Base-by-base conservation (phyloP, 768 basidiomycete species). In the Russula griseocarnosa region DNA sequence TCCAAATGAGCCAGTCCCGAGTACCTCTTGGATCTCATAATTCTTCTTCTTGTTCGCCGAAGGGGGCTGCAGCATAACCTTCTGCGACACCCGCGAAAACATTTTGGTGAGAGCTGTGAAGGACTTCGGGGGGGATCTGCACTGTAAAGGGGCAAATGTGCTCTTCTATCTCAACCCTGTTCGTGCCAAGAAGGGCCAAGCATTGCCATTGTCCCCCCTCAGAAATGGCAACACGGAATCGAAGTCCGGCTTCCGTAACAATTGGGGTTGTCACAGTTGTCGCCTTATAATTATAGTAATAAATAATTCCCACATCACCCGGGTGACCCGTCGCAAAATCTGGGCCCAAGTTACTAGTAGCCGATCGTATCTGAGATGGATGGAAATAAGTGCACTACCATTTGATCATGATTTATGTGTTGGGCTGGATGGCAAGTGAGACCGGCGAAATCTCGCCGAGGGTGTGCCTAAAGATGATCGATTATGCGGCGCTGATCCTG, bases 1-100 rank as follows among this genome's bases (percentile, higher is more conserved):
- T 28, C 94, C 94, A 75, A 96, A 97, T 0, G 92, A 86, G 3
- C 94, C 94, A 16, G 81, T 81, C 5, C 94, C 94, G 5, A 95
- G 78, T 5, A 85, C 79, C 32, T 87, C 81, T 63, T 88, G 84
- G 1, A 89, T 76, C 64, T 87, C 86, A 69, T 93, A 92, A 26
- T 79, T 72, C 74, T 88, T 91, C 80, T 96, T 97, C 82, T 94
- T 94, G 67, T 73, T 75, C 73, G 91, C 95, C 61, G 90, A 92
- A 0, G 90, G 81, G n/a, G 94, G 94, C 70, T 96, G 93, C 0
- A 87, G 85, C 4, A 94, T 79, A 24, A 96, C 73, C 11, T 82
- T 79, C 62, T 87, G 85, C 63, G 83, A 80, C 11, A 72, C 61
- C 11, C 20, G 42, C 26, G 65, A 62, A 20, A 69, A 62, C 61